Conservation (phyloP, 139 green algal species). For the Coccomyxa sp. region DNA sequence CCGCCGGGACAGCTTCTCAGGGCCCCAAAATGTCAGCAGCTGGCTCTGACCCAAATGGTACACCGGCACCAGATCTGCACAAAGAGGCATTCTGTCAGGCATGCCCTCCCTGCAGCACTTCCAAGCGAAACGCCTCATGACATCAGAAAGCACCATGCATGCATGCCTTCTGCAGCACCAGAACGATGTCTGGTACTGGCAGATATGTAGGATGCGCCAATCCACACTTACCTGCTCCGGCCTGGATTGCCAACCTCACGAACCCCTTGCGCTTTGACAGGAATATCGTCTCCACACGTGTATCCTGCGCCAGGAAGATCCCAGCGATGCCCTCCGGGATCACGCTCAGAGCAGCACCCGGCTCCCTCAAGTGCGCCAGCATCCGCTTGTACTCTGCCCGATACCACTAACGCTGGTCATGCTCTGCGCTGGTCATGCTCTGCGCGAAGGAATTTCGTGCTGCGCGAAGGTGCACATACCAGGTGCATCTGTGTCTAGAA, state of each 20-base stretch:
- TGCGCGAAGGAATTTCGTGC: background rate
- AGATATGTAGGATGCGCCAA: background rate
- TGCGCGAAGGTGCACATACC: background rate
- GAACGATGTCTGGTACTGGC: background rate
- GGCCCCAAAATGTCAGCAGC: conserved; percentile 6
- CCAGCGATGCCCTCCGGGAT: conserved; percentile 6
- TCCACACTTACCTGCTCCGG: background rate
- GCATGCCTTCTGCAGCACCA: background rate
- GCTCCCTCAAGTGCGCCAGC: background rate
- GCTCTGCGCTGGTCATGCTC: background rate
- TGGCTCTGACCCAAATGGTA: background rate
- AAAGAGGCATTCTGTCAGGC: background rate
- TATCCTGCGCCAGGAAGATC: background rate
- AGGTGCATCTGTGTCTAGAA: background rate
- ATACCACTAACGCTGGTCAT: background rate
- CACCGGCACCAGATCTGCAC: background rate
- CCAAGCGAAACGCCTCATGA: background rate
- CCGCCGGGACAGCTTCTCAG: background rate
- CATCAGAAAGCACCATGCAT: background rate
- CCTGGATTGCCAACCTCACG: background rate
- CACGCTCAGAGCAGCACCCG: background rate
- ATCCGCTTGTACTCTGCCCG: background rate
- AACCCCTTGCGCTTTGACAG: conserved; percentile 2
- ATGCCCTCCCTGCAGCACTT: background rate
- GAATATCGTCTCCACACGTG: background rate